Percentiles rank a stretch among this genome's conserved stretches.
Conservation (phyloP, 371 early-diverging fungal species). For the Syncephalastrum racemosum region DNA sequence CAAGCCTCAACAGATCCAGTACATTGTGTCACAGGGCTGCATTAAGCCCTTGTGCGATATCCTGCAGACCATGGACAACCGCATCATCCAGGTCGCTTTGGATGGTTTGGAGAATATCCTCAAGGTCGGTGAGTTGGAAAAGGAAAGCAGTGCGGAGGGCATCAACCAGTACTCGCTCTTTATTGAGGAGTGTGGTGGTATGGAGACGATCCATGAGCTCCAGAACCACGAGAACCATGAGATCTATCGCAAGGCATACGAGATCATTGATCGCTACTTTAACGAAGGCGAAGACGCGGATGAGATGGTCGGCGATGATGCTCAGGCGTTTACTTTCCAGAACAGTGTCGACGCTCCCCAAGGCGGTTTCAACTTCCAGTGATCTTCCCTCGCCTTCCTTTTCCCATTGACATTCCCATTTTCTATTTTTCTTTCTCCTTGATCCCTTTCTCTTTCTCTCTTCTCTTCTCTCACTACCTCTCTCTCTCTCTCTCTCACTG, state of each 20-base stretch:
- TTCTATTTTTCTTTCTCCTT: slow-evolving; percentile 2
- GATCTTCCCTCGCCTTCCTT: slow-evolving; percentile 12
- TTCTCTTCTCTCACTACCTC: slow-evolving; percentile 4
- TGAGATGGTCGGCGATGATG: slow-evolving; percentile 8
- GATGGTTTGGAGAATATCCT: slow-evolving; percentile 97
- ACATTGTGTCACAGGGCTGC: slow-evolving; percentile 88
- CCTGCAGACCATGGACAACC: slow-evolving; percentile 87
- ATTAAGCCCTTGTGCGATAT: slow-evolving; percentile 95
- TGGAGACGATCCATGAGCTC: slow-evolving; percentile 89
- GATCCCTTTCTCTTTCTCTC: slow-evolving; percentile 5
- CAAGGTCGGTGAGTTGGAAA: slow-evolving; percentile 87
- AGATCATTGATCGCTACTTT: slow-evolving; percentile 94
- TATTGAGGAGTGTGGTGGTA: slow-evolving; percentile 93
- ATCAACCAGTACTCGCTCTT: slow-evolving; percentile 85
- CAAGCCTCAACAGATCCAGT: slow-evolving; percentile 87
- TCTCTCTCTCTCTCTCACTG: slow-evolving; percentile 5
- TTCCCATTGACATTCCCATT: slow-evolving; percentile 1
- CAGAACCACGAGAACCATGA: slow-evolving; percentile 91
- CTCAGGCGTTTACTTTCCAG: slow-evolving; percentile 16
- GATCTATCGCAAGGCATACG: slow-evolving; percentile 94
- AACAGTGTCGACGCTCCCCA: slow-evolving; percentile 20
- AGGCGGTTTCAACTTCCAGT: slow-evolving; percentile 21
- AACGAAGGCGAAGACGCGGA: slow-evolving; percentile 81
- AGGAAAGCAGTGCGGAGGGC: slow-evolving; percentile 47
- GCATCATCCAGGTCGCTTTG: slow-evolving; percentile 93